Base-by-base conservation (phyloP, 495 filamentous ascomycete genomes). In the Xylaria sp. region DNA sequence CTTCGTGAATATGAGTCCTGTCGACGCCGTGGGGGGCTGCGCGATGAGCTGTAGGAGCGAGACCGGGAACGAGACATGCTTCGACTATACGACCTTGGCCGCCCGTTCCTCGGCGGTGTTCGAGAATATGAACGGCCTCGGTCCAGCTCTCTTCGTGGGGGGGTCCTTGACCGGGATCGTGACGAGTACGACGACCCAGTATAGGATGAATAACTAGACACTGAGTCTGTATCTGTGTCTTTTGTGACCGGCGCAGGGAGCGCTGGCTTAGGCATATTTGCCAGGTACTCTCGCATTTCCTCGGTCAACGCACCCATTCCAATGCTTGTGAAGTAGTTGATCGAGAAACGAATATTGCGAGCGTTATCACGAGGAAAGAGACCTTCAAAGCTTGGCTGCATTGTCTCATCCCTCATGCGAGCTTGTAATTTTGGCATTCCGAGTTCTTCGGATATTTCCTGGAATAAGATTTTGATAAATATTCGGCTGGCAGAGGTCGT, bases 261-360 rank as follows among this genome's bases (percentile, higher is more conserved):
- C 4, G 90, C 83, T 50, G 94, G 92, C 74, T 93, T 92, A 29
- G 95, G 92, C 75, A 92, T 88, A 76, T 94, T 97, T 78, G 94
- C 93, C 67, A 98, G 83, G 77, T 89, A 90, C 73, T 94, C 93
- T 74, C 96, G 90, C 95, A 98, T 97, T 73, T 94, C 92, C 73
- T 98, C 97, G 15, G 96, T 99, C 73, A 99, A 82, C 40, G 86
- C 89, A 80, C 96, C 96, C 91, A 99, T 94, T 70, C 94, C 93
- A 78, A 99, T 95, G 74, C 93, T 93, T 9, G 96, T 99, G 80
- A 98, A 98, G 83, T 97, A 99, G 80, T 99, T 99, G 89, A 98
- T 97, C 24, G 95, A 93, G 85, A 99, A 99, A 53, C 96, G 90
- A 17, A 93, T 95, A 80, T 97, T 93, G 68, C 92, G 89, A 9